Base-by-base conservation (phyloP, 371 early-diverging fungal genomes). In the Apophysomyces ossiformis region DNA sequence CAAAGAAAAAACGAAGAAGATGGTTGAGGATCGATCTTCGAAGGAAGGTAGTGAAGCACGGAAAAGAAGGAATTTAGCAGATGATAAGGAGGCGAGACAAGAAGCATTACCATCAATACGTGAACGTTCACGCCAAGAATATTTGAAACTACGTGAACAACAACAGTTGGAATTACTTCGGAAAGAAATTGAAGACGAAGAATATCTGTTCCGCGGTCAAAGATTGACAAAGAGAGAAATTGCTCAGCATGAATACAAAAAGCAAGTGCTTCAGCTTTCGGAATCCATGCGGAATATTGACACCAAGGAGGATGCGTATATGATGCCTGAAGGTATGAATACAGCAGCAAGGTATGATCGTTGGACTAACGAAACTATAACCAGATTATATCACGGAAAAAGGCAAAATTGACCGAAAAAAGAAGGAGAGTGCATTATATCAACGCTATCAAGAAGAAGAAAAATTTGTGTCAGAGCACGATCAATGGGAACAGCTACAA, bases 361-460 rank as follows among this genome's bases (percentile, higher is more conserved):
- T 50, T 50, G 16, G 18, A 1, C 21, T 21, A 21, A 16, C 21
- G 4, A 18, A n/a, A 21, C 0, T 21, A 9, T 37, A 7, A 7
- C 0, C 63, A 79, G 90, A 91, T 71, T 93, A 94, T 59, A 89
- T 92, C 58, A 95, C 95, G 0, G 97, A 97, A 68, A 95, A 96
- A 76, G 98, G 97, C 58, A 95, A 96, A 68, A 89, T 97, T 46
- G 96, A 97, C 70, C 88, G 88, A 44, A 95, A 97, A 65, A 95
- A 93, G 80, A 94, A 95, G 69, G 94, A 95, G 58, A 84, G 87
- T 8, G 95, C 90, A 2, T 77, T 98, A 12, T 95, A 94, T 74
- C 81, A 85, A 68, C 86, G 99, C 16, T 98, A 99, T 72, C 89
- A 95, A 75, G 95, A 97, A 38, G 87, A 86, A 21, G 84, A 82